These are phyloP conservation scores for Medicago lupulina DNA, from an alignment of 306 rosid genomes.

Conservation along the genomic window DNA sequence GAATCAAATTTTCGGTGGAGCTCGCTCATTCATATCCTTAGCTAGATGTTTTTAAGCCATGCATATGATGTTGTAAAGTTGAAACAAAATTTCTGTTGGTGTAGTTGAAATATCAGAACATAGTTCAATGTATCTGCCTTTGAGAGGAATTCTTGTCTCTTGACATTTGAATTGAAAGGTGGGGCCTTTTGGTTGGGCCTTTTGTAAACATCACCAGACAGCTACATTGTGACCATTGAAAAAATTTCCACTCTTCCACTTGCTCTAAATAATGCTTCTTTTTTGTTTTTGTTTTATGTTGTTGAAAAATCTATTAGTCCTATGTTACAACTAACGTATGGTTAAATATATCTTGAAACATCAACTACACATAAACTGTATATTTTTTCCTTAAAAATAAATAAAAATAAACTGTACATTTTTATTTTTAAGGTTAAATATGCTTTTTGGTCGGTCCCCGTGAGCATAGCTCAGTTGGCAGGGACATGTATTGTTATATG, in stretches of 20 bases:
- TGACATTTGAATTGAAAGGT: slow-evolving; percentile 5
- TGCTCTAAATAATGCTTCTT: background rate
- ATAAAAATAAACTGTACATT: too few species aligned
- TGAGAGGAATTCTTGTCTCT: background rate
- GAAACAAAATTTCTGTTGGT: slow-evolving; percentile 25
- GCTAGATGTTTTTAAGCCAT: slow-evolving; percentile 26
- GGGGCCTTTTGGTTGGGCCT: slow-evolving; percentile 26
- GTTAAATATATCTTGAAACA: background rate
- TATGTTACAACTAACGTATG: background rate
- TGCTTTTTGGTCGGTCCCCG: too few species aligned
- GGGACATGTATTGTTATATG: too few species aligned
- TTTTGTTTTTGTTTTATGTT: background rate
- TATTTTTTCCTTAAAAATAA: too few species aligned
- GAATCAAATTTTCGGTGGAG: slow-evolving; percentile 6
- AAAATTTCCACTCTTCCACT: background rate
- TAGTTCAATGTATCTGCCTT: slow-evolving; percentile 46
- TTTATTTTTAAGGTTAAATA: too few species aligned
- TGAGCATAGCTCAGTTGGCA: too few species aligned
- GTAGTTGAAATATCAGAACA: background rate
- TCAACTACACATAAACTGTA: background rate
- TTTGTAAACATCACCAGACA: slow-evolving; percentile 19
- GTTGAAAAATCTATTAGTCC: background rate
- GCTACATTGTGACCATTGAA: slow-evolving; percentile 1
- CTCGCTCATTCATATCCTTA: slow-evolving; percentile 21
- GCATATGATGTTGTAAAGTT: slow-evolving; percentile 37